Base-by-base conservation (phyloP, 2,329 filamentous ascomycete genomes). In the Talaromyces atroroseus region DNA sequence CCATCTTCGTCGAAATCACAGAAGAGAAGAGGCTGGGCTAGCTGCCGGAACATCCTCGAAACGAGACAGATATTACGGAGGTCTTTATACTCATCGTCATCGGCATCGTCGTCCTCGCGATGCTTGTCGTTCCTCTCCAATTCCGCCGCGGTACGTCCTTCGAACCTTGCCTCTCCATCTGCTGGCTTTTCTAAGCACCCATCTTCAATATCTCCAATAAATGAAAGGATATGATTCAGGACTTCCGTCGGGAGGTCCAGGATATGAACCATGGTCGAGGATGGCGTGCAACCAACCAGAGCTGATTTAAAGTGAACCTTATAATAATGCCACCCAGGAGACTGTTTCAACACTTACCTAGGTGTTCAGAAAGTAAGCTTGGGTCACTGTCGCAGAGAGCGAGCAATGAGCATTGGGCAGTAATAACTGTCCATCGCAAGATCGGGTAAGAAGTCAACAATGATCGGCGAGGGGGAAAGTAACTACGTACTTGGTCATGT, bases 11-110 rank as follows among this genome's bases (percentile, higher is more conserved):
- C 32, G 23, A 65, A 58, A 5, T 61, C 11, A 11, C 51, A 47
- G 46, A 62, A 65, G 11, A 67, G 48, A n/a, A 65, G 36, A 45
- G 64, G 64, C 40, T 67, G 64, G 1, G 60, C 60, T 7, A 66
- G 26, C 2, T 61, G 59, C 16, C 64, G 58, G 21, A 64, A 61
- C 23, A 45, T 44, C 12, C 45, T 60, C 5, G 60, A 65, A 18
- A 66, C 64, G 21, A 65, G 52, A 20, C 64, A 67, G 10, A 59
- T 11, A 32, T 59, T 60, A 46, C 36, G 44, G 26, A 67, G 32
- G 47, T 57, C 32, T n/a, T 14, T 14, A 1, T 36, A 34, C 18
- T 59, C 42, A 12, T 36, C 14, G 32, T 34, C 18, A 32, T 38
- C 24, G 16, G 24, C 21, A 7, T 29, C 23, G 18, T 23, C 49